Conservation (phyloP, 2,329 filamentous ascomycete genomes). For the Cladosporium sp. region DNA sequence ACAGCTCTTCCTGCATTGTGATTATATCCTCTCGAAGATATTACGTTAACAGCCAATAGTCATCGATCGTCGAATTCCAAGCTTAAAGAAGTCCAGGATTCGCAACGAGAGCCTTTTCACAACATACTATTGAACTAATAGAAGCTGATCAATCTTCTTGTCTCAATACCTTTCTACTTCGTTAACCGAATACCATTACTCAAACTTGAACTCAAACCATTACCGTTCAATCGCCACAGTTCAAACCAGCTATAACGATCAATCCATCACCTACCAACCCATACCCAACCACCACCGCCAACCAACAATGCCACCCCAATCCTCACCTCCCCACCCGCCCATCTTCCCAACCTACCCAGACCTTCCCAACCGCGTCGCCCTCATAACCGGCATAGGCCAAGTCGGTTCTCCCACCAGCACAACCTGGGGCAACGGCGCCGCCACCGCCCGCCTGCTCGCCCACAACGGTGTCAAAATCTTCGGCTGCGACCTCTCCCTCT, state of each 20-base stretch:
- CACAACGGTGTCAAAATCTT: conserved; percentile 52
- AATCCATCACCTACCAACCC: background rate
- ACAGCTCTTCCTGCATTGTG: background rate
- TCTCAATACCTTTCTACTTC: background rate
- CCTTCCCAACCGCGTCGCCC: conserved; percentile 46
- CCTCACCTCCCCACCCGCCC: background rate
- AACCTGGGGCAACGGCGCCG: conserved; percentile 55
- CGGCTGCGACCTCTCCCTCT: conserved; percentile 35
- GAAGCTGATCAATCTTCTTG: background rate
- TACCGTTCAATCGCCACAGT: background rate
- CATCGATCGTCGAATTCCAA: background rate
- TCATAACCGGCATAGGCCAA: conserved; percentile 50
- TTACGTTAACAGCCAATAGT: too few relatives aligned
- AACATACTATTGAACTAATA: background rate
- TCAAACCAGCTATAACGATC: background rate
- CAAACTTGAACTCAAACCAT: background rate
- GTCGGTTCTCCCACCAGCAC: conserved; percentile 35
- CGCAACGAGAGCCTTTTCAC: background rate
- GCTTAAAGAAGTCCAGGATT: background rate
- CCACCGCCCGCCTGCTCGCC: conserved; percentile 50
- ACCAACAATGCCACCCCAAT: background rate
- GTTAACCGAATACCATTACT: background rate
- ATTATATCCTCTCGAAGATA: too few relatives aligned
- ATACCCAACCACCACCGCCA: background rate
- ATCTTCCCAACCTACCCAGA: conserved; percentile 31